A percentile compares a stretch with the other conserved stretches of the same genome.
Conservation (phyloP, 352 stramenopile species). For the Phytopythium sindhum region DNA sequence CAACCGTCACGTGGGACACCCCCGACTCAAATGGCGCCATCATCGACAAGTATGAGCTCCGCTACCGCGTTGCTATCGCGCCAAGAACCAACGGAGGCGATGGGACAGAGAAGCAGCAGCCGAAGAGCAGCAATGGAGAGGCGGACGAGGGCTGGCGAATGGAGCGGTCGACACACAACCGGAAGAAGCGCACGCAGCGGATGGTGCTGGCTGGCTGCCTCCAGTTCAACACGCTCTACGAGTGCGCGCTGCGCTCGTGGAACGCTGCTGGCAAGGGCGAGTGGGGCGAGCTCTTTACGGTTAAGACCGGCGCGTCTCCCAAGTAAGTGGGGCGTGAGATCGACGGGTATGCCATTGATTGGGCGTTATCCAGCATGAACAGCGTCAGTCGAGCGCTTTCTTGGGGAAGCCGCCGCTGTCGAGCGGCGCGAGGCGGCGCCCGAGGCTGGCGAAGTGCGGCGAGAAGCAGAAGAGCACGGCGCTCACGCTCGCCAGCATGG, state of each 20-base stretch:
- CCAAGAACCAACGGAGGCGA: conserved; percentile 7
- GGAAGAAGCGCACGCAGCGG: conserved; percentile 33
- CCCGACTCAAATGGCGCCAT: conserved; percentile 64
- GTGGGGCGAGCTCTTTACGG: conserved; percentile 40
- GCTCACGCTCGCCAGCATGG: conserved; percentile 53
- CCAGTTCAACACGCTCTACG: conserved; percentile 60
- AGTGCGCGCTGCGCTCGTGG: conserved; percentile 54
- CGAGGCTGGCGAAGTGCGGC: conserved; percentile 45
- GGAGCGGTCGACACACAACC: conserved; percentile 38
- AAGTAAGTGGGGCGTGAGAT: conserved; percentile 16
- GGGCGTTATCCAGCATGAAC: neutral
- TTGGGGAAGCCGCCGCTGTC: conserved; percentile 13
- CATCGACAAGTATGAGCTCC: conserved; percentile 73
- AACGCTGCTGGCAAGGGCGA: conserved; percentile 57
- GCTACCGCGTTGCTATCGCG: conserved; percentile 23
- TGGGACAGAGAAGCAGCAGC: conserved; percentile 14
- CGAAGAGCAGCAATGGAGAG: neutral
- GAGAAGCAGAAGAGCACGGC: conserved; percentile 65
- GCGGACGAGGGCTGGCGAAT: conserved; percentile 27
- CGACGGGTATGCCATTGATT: conserved; percentile 4
- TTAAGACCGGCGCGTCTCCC: conserved; percentile 30
- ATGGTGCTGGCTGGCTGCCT: conserved; percentile 37
- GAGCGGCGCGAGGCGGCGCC: conserved; percentile 16
- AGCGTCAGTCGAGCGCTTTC: conserved; percentile 32
- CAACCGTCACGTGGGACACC: conserved; percentile 47